Evolutionary conservation across 1,284 basidiomycete species (phyloP).

Genomic region (Inonotus hispidus): DNA sequence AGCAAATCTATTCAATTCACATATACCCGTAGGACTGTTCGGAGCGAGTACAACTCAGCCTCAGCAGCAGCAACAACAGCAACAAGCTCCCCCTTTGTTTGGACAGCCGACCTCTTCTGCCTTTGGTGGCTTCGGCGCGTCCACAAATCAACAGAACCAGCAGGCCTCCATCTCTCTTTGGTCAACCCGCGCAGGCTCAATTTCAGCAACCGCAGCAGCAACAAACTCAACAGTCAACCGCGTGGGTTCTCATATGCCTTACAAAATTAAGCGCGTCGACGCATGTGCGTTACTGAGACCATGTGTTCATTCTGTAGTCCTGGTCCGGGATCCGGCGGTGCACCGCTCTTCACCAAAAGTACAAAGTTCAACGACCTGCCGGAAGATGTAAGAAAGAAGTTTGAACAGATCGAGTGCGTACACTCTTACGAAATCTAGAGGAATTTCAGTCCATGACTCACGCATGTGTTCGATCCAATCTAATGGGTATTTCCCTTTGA

Average conservation of each 20-base stretch:
- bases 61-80: background rate
- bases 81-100: constrained; percentile 5
- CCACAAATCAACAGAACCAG: constrained; percentile 3
- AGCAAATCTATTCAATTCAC: background rate
- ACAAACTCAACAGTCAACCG: constrained; percentile 13
- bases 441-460: constrained; percentile 1
- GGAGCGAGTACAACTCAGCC: constrained; percentile 12
- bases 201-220: background rate
- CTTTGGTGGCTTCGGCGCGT: constrained; percentile 17
- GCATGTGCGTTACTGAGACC: background rate
- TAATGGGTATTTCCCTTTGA: background rate
- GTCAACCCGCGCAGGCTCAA: constrained; percentile 13
- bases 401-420: constrained; percentile 68
- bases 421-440: constrained; percentile 3
- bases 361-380: constrained; percentile 84
- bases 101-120: constrained; percentile 8
- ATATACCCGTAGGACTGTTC: constrained; percentile 9
- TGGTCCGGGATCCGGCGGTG: constrained; percentile 20
- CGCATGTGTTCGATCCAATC: background rate
- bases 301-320: background rate
- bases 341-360: constrained; percentile 57
- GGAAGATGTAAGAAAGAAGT: constrained; percentile 55
- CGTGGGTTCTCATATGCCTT: constrained; percentile 12
- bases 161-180: constrained; percentile 12
- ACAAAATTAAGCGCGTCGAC: background rate